Evolutionary conservation across 2,329 filamentous ascomycete genomes (phyloP), one percentile per base, ranked within the genome.

Genomic region (Mycosphaerella arachidis): DNA sequence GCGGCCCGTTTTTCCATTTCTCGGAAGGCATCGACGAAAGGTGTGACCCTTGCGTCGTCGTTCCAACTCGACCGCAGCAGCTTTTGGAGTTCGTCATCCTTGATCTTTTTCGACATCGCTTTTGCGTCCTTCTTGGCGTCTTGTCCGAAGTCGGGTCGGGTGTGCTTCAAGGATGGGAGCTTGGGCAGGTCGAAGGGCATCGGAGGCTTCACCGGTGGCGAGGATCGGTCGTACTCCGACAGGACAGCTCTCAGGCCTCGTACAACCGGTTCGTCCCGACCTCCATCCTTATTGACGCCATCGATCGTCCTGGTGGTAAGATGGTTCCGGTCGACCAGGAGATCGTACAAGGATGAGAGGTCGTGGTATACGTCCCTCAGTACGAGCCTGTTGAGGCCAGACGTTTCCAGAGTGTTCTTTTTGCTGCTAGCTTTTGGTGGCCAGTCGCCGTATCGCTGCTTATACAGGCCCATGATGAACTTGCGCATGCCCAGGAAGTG

Each of bases 351-450:
- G 43, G 87, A 85, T 67, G 90, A 90, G 69, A 97, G 85, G 72
- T 99, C 93, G 29, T 86, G 83, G 75, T 97, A 97, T 8, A 97
- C 77, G 48, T 90, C 87, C 71, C 86, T 86, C 46, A 97, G 79
- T 6, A 96, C 90, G 48, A 91, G 76, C 27, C 94, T 84, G 74
- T 97, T 97, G 24, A 97, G 81, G 0, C 93, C 93, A 66, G 86
- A 90, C 67, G 92, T 91, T 30, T 89, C 87, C 65, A 96, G 91
- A 0, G 87, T 84, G 71, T 96, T 96, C 82, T 95, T 96, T 81
- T 95, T 96, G 68, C 87, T 93, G 68, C 84, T 89, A 1, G 92
- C 91, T 73, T 94, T 96, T 8, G 94, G 93, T 2, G 94, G 92
- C 93, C 93, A 90, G 31, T 86, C 82, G n/a, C 87, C 87, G 68